A percentile compares a stretch with the other conserved stretches of the same genome.
Conservation (phyloP, 1,284 basidiomycete genomes). For the Vanrija sp. region DNA sequence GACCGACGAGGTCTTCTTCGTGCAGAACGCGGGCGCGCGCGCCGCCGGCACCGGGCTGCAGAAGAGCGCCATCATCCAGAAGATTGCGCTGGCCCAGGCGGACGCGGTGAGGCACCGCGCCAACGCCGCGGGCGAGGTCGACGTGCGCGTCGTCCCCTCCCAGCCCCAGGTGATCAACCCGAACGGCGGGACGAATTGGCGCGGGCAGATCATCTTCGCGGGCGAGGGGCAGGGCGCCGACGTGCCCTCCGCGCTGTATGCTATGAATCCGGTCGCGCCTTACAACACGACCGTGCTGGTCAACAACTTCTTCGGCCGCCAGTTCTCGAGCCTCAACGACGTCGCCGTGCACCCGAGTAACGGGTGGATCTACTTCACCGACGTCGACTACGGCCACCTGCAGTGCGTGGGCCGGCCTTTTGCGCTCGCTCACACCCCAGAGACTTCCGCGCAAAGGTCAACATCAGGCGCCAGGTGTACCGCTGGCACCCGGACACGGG, state of each 20-base stretch:
- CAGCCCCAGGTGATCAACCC: conserved; percentile 65
- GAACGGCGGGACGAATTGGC: conserved; percentile 63
- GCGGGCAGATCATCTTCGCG: conserved; percentile 59
- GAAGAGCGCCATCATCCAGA: conserved; percentile 52
- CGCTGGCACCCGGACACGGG: conserved; percentile 63
- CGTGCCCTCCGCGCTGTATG: conserved; percentile 60
- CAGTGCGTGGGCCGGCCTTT: neutral
- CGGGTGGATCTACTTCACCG: conserved; percentile 39
- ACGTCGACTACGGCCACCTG: conserved; percentile 57
- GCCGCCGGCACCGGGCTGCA: conserved; percentile 49
- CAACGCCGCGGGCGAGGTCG: conserved; percentile 48
- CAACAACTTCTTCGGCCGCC: conserved; percentile 68
- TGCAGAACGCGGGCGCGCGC: conserved; percentile 53
- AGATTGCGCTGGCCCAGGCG: conserved; percentile 49
- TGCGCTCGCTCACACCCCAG: neutral
- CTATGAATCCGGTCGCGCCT: conserved; percentile 62
- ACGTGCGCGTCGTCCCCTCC: conserved; percentile 49
- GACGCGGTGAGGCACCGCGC: conserved; percentile 49
- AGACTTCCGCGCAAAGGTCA: conserved; percentile 58
- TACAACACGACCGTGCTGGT: conserved; percentile 61
- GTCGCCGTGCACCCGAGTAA: conserved; percentile 65
- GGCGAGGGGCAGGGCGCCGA: conserved; percentile 62
- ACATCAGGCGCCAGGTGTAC: conserved; percentile 69
- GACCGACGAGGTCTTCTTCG: conserved; percentile 59
- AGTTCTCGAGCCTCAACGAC: conserved; percentile 79